These are phyloP conservation scores for Chenopodium quinoa DNA, from an alignment of 148 eudicot species.

Conservation along the genomic window DNA sequence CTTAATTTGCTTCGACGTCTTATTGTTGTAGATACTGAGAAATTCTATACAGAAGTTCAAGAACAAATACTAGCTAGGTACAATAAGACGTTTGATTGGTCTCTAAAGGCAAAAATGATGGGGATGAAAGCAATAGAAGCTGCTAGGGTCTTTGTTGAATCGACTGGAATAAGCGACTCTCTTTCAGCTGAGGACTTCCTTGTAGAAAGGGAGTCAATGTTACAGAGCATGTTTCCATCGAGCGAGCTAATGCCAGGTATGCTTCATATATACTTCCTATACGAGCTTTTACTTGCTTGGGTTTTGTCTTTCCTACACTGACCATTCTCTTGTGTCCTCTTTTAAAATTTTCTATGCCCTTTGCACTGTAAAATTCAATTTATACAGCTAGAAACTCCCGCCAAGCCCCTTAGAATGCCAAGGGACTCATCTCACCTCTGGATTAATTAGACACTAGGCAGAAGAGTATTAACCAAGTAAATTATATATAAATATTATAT, in stretches of 20 bases:
- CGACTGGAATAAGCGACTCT: slow-evolving; percentile 74
- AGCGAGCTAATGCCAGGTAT: slow-evolving; percentile 96
- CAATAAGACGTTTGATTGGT: slow-evolving; percentile 95
- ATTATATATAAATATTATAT: background rate
- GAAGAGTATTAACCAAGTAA: background rate
- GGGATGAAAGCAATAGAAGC: slow-evolving; percentile 95
- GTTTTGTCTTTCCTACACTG: background rate
- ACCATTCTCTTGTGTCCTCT: background rate
- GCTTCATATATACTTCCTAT: background rate
- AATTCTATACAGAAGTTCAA: slow-evolving; percentile 88
- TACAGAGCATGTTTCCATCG: slow-evolving; percentile 70
- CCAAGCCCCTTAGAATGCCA: background rate
- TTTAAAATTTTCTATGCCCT: too few relatives aligned
- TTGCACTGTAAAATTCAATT: too few relatives aligned
- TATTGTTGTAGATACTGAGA: slow-evolving; percentile 76
- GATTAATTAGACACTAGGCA: background rate
- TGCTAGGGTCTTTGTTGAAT: slow-evolving; percentile 87
- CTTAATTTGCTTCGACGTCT: background rate
- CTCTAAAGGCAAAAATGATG: slow-evolving; percentile 98
- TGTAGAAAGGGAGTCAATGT: slow-evolving; percentile 80
- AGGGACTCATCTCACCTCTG: background rate
- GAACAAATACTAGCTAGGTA: slow-evolving; percentile 75
- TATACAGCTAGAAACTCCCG: background rate
- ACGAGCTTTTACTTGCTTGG: background rate
- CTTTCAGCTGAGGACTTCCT: slow-evolving; percentile 91